A percentile compares a stretch with the other conserved stretches of the same genome.
These are phyloP conservation scores for Bathelium albidoporum DNA, from an alignment of 495 filamentous ascomycete genomes.

Conservation along the genomic window DNA sequence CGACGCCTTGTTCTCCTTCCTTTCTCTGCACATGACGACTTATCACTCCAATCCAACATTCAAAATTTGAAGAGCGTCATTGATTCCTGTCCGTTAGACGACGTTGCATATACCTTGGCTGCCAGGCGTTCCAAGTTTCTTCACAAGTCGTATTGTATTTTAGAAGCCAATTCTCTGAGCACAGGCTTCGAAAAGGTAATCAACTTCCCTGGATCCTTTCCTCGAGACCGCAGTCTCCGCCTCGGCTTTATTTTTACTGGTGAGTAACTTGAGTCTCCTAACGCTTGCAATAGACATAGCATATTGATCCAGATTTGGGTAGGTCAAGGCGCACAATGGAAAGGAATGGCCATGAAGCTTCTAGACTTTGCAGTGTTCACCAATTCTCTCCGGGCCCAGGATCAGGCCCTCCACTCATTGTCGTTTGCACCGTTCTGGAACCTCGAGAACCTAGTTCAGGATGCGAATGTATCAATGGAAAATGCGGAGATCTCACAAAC, in stretches of 20 bases:
- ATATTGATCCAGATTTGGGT: conserved; percentile 33
- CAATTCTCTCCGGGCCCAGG: neutral
- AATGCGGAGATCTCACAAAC: conserved; percentile 17
- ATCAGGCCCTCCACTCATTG: neutral
- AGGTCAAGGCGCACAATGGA: conserved; percentile 39
- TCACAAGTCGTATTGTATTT: no score
- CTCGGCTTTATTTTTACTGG: neutral
- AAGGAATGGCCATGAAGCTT: conserved; percentile 28
- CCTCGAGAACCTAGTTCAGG: conserved; percentile 12
- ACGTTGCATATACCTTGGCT: no score
- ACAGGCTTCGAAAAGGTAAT: no score
- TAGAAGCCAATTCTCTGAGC: no score
- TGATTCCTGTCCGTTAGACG: no score
- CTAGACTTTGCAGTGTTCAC: neutral
- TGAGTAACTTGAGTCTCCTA: neutral
- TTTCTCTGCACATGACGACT: neutral
- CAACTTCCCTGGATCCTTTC: no score
- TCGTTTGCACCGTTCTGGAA: neutral
- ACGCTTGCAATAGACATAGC: neutral
- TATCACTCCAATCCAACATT: neutral
- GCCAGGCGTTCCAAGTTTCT: no score
- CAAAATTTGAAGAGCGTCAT: no score
- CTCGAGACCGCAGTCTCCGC: no score
- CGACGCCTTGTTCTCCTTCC: neutral
- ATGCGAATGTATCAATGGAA: conserved; percentile 12